Percentiles rank a stretch among this genome's conserved stretches.
Conservation (phyloP, 805 yeast genomes). For the baker's yeast (Saccharomyces cerevisiae) region DNA sequence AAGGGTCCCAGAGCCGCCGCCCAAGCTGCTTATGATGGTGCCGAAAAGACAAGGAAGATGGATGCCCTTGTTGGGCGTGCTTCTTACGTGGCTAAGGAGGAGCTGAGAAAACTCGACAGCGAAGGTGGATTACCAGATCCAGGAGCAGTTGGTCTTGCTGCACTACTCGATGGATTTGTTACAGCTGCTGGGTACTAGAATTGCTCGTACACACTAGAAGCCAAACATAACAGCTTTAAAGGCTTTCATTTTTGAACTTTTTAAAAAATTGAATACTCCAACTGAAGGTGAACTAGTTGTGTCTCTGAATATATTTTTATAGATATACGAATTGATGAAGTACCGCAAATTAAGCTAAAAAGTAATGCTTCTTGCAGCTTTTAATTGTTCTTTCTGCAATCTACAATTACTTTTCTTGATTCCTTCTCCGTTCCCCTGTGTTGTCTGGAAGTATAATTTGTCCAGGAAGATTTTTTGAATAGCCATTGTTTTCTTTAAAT, state of each 20-base stretch:
- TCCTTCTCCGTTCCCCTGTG: no score
- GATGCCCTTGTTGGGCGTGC: constrained; percentile 86
- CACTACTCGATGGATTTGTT: constrained; percentile 29
- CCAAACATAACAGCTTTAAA: neutral
- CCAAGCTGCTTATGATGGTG: constrained; percentile 60
- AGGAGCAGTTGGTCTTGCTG: constrained; percentile 76
- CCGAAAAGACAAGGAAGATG: constrained; percentile 58
- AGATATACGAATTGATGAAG: neutral
- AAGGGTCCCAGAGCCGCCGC: constrained; percentile 50
- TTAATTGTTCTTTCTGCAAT: no score
- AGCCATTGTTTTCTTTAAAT: no score
- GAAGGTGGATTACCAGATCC: constrained; percentile 65
- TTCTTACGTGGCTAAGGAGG: constrained; percentile 63
- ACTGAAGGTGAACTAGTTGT: neutral
- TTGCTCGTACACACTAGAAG: neutral
- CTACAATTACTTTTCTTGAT: no score
- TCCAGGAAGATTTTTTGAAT: no score
- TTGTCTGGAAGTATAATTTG: no score
- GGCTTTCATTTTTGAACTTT: neutral
- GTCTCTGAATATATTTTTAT: neutral
- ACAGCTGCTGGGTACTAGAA: constrained; percentile 11
- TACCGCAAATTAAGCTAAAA: no score
- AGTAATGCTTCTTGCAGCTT: no score
- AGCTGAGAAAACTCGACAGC: constrained; percentile 32
- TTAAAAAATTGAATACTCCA: neutral